Conservation (phyloP, 169 alveolate genomes). For the Hepatocystis sp. region DNA sequence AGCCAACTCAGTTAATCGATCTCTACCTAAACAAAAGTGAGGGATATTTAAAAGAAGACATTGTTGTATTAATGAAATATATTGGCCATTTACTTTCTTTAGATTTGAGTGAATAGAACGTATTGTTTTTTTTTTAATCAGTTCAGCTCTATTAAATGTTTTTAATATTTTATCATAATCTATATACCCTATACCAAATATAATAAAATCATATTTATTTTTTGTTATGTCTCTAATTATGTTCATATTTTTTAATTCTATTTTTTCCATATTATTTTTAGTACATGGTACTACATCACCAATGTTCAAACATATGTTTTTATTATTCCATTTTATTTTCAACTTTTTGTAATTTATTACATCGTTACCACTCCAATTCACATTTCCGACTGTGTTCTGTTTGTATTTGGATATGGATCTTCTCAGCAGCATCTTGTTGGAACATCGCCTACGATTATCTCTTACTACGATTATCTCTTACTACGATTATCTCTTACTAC, state of each 20-base stretch:
- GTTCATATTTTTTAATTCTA: constrained; percentile 71
- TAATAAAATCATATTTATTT: constrained; percentile 46
- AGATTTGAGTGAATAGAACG: constrained; percentile 55
- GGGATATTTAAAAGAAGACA: constrained; percentile 74
- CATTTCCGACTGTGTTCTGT: background rate
- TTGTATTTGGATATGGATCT: constrained; percentile 7
- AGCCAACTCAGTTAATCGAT: constrained; percentile 65
- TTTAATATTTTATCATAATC: constrained; percentile 74
- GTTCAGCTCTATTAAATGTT: constrained; percentile 72
- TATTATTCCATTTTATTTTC: constrained; percentile 54
- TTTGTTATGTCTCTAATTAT: constrained; percentile 57
- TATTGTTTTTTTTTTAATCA: constrained; percentile 48
- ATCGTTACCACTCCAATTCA: background rate
- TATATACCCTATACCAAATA: constrained; percentile 74
- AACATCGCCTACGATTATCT: background rate
- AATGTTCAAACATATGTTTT: constrained; percentile 14
- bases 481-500: too few relatives aligned
- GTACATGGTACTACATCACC: constrained; percentile 48
- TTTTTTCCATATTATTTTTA: constrained; percentile 48
- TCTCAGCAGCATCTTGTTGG: constrained; percentile 3
- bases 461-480: background rate
- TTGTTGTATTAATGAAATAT: constrained; percentile 62
- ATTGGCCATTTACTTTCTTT: constrained; percentile 74
- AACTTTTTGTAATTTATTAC: constrained; percentile 32
- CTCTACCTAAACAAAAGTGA: constrained; percentile 76